These are phyloP conservation scores for Gnaphalium uliginosum DNA, from an alignment of 129 eudicot genomes.

Conservation along the genomic window DNA sequence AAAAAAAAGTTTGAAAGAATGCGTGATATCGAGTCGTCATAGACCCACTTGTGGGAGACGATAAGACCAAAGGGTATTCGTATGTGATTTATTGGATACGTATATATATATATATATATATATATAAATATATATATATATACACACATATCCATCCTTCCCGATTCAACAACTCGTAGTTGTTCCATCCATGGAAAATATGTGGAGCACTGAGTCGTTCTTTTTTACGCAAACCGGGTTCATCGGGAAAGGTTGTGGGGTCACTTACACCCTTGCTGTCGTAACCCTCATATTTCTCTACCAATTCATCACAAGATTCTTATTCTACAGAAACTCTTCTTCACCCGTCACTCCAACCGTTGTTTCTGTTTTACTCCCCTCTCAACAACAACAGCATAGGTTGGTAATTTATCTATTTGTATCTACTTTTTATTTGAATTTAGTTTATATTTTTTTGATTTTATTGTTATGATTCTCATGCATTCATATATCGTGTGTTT, in stretches of 20 bases:
- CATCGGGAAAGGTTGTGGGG: constrained; percentile 28
- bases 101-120: background rate
- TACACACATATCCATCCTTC: background rate
- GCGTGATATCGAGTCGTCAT: background rate
- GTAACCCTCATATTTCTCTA: constrained; percentile 33
- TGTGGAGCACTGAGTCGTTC: constrained; percentile 26
- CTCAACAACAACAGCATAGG: no score
- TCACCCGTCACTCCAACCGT: background rate
- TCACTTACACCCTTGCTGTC: constrained; percentile 34
- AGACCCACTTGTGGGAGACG: background rate
- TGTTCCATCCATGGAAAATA: constrained; percentile 21
- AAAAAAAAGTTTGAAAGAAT: no score
- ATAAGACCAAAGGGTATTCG: background rate
- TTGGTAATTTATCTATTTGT: no score
- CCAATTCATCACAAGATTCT: constrained; percentile 22
- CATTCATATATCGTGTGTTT: no score
- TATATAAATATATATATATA: no score
- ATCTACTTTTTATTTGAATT: no score
- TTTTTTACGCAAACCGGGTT: constrained; percentile 13
- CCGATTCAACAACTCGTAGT: background rate
- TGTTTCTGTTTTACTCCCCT: no score
- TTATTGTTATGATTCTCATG: no score
- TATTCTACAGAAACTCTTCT: constrained; percentile 7
- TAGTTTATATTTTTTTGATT: no score
- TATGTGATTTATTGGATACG: background rate